phyloP scores from a whole-genome alignment of 768 basidiomycete species.

The Lactarius tabidus region DNA sequence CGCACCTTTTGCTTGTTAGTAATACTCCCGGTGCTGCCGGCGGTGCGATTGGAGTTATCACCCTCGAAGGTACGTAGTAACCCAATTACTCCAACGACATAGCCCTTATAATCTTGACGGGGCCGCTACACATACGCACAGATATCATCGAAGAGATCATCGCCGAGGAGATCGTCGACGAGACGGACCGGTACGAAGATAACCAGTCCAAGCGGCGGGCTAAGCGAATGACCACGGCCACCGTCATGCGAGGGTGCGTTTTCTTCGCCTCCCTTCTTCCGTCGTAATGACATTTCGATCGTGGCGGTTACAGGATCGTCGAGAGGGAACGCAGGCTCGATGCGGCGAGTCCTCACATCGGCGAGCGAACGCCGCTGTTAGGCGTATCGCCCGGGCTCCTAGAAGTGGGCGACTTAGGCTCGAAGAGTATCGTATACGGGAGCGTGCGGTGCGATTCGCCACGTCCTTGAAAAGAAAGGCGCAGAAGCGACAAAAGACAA shows the following conservation, averaged over 20 bases:
- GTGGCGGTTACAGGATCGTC: slow-evolving; percentile 42
- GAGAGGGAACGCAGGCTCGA: slow-evolving; percentile 43
- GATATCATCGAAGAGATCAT: slow-evolving; percentile 94
- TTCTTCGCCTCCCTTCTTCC: background rate
- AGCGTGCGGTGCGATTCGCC: slow-evolving; percentile 5
- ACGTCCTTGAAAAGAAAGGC: too few species aligned
- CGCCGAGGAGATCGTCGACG: slow-evolving; percentile 92
- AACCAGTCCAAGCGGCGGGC: slow-evolving; percentile 78
- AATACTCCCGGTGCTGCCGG: slow-evolving; percentile 75
- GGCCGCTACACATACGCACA: slow-evolving; percentile 26
- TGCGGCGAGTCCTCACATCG: background rate
- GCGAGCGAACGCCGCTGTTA: slow-evolving; percentile 20
- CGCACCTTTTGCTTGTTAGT: slow-evolving; percentile 85
- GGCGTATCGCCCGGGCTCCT: background rate
- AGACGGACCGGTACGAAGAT: slow-evolving; percentile 87
- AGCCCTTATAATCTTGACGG: background rate
- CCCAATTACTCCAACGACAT: too few species aligned
- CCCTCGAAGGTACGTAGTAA: slow-evolving; percentile 60
- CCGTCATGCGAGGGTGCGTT: slow-evolving; percentile 73
- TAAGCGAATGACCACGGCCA: slow-evolving; percentile 63
- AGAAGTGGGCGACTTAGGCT: background rate
- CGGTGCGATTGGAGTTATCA: slow-evolving; percentile 89
- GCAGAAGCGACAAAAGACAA: too few species aligned
- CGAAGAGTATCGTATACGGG: background rate
- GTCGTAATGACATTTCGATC: background rate